Evolutionary conservation across 177 flowering plant genomes (phyloP), one percentile per base, ranked within the genome.

Genomic region (Vitis hybrid): DNA sequence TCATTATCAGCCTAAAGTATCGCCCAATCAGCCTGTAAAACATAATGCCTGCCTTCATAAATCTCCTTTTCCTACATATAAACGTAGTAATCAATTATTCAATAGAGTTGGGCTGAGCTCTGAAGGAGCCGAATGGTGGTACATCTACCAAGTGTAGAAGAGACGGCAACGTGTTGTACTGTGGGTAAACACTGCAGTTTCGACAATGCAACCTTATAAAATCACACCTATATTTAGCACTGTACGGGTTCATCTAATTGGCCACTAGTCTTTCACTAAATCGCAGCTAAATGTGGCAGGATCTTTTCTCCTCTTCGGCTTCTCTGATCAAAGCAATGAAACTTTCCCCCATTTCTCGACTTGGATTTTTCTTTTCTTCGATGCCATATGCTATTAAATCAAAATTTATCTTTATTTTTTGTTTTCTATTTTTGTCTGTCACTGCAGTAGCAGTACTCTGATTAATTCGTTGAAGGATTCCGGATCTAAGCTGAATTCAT

Each of bases 181-280:
- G 76, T 48, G 62, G 80, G 80, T 60, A 74, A 73, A 57, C 48
- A 4, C 80, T 74, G 80, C 71, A 57, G 56, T 64, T 63, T 74
- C 35, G 80, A 72, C 72, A 9, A 3, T 35, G 18, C 18, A 63
- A 77, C 69, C 80, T 54, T 66, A 74, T 63, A 35, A 62, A 64
- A 62, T 11, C 52, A 52, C 9, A 15, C 14, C 76, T 32, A 62
- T 35, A 52, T 73, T 48, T 73, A 52, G 74, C 54, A 76, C 14
- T 16, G 3, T 18, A 51, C 19, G 57, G 66, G 11, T 18, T 61
- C 73, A 32, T 12, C 16, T 58, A 40, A 77, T 73, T 77, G 80
- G 80, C 66, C 56, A 40, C 64, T 67, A 74, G 77, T 70, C 65
- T 64, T 62, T 74, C 72, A 57, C 60, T 60, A 59, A 66, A 73